Evolutionary conservation across 2,329 filamentous ascomycete species (phyloP).

Genomic region (Didymella sp.): DNA sequence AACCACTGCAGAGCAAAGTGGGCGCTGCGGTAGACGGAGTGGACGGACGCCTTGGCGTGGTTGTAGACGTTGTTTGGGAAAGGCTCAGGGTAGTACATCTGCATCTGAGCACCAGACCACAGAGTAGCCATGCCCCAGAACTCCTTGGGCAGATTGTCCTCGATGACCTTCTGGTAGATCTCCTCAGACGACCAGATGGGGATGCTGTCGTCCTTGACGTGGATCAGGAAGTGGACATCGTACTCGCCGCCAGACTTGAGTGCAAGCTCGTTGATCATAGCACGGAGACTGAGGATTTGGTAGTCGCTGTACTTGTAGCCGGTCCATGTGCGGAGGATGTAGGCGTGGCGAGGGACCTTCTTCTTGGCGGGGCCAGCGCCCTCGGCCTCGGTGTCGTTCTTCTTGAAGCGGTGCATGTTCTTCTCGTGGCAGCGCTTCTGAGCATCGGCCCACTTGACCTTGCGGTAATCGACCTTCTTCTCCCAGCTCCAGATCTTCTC

Average conservation of each 20-base stretch:
- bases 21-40: conserved; percentile 81
- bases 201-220: conserved; percentile 78
- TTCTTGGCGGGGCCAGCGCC: conserved; percentile 47
- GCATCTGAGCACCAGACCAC: conserved; percentile 95
- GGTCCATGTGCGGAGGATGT: conserved; percentile 85
- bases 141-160: conserved; percentile 76
- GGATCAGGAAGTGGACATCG: conserved; percentile 83
- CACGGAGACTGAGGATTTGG: conserved; percentile 80
- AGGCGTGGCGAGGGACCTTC: conserved; percentile 70
- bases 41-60: conserved; percentile 70
- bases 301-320: conserved; percentile 80
- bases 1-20: conserved; percentile 62
- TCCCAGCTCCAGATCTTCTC: conserved; percentile 59
- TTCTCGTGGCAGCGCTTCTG: conserved; percentile 58
- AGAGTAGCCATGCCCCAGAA: conserved; percentile 88
- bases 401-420: conserved; percentile 57
- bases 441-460: conserved; percentile 58
- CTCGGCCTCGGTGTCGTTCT: conserved; percentile 41
- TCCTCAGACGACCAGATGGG: conserved; percentile 80
- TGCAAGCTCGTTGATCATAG: conserved; percentile 82
- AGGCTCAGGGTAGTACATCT: conserved; percentile 84
- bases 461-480: conserved; percentile 56
- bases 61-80: conserved; percentile 76
- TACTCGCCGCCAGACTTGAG: conserved; percentile 86
- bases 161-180: conserved; percentile 70